Percentiles rank a stretch among this genome's conserved stretches.
Evolutionary conservation across 2,329 filamentous ascomycete species (phyloP).

Genomic region (Fusarium napiforme): DNA sequence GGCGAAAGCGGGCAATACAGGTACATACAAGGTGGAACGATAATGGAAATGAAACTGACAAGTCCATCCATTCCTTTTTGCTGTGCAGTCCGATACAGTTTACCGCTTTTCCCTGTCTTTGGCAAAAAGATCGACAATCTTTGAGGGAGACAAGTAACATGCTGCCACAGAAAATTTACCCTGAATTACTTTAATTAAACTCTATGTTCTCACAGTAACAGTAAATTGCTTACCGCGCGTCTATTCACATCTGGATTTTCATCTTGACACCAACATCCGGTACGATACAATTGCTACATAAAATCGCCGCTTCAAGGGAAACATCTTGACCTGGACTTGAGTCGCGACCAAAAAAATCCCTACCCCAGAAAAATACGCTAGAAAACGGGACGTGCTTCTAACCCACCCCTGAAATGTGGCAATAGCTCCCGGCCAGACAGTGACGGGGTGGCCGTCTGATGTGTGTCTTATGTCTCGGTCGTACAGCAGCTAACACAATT

Average conservation of each 20-base stretch:
- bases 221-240: not conserved
- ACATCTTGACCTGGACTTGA: not conserved
- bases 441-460: constrained; percentile 33
- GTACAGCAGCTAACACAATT: constrained; percentile 23
- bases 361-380: constrained; percentile 39
- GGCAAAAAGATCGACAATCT: constrained; percentile 31
- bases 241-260: too few species aligned
- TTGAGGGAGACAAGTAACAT: constrained; percentile 3
- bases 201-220: accelerated
- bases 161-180: not conserved
- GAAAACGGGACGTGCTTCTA: constrained; percentile 35
- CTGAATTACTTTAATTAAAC: not conserved
- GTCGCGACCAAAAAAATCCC: constrained; percentile 16
- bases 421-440: constrained; percentile 15
- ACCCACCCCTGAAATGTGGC: constrained; percentile 36
- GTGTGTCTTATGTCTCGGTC: constrained; percentile 17
- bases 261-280: not conserved
- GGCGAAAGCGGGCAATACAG: constrained; percentile 22
- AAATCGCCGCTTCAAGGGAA: constrained; percentile 15
- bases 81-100: not conserved
- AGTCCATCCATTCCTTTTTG: not conserved
- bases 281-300: not conserved
- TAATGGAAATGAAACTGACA: constrained; percentile 6
- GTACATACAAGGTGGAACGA: constrained; percentile 24
- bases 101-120: constrained; percentile 24